A percentile compares a stretch with the other conserved stretches of the same genome.
These are phyloP conservation scores for Fusarium falciforme DNA, from an alignment of 2,329 filamentous ascomycete species.

Conservation along the genomic window DNA sequence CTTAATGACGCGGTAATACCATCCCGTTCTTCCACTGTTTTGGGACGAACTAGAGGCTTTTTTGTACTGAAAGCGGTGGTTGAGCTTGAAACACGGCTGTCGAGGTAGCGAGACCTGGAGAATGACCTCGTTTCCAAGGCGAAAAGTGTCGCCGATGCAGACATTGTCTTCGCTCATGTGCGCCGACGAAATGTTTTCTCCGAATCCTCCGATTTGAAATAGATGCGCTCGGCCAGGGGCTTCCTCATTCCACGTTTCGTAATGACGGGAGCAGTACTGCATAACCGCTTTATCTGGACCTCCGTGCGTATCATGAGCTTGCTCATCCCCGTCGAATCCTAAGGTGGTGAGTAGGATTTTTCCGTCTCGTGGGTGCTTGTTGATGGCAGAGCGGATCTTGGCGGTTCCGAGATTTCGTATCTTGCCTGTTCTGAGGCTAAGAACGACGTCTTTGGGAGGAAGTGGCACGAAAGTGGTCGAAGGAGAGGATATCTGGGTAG, in stretches of 20 bases:
- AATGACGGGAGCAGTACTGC: conserved; percentile 31
- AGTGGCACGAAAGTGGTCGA: conserved; percentile 1
- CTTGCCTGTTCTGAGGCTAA: conserved; percentile 32
- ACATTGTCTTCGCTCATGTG: conserved; percentile 30
- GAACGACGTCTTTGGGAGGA: conserved; percentile 23
- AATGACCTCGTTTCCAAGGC: conserved; percentile 17
- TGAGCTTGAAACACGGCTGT: conserved; percentile 36
- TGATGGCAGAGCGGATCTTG: conserved; percentile 34
- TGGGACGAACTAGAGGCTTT: conserved; percentile 22
- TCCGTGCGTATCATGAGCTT: conserved; percentile 26
- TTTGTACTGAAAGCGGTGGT: conserved; percentile 34
- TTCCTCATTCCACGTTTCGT: conserved; percentile 28
- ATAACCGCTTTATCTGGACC: conserved; percentile 31
- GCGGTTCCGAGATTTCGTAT: conserved; percentile 23
- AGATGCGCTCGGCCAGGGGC: conserved; percentile 19
- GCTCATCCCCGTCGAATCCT: conserved; percentile 31
- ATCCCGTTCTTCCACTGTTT: conserved; percentile 26
- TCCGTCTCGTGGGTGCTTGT: conserved; percentile 26
- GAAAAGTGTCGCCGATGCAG: conserved; percentile 31
- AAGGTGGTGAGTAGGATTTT: conserved; percentile 15
- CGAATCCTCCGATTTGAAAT: conserved; percentile 30
- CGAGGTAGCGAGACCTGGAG: conserved; percentile 31
- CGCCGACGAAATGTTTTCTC: conserved; percentile 28
- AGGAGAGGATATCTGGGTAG: not conserved
- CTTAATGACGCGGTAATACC: conserved; percentile 31